Base-by-base conservation (phyloP, 2,329 filamentous ascomycete species). In the Podosphaera fusca region DNA sequence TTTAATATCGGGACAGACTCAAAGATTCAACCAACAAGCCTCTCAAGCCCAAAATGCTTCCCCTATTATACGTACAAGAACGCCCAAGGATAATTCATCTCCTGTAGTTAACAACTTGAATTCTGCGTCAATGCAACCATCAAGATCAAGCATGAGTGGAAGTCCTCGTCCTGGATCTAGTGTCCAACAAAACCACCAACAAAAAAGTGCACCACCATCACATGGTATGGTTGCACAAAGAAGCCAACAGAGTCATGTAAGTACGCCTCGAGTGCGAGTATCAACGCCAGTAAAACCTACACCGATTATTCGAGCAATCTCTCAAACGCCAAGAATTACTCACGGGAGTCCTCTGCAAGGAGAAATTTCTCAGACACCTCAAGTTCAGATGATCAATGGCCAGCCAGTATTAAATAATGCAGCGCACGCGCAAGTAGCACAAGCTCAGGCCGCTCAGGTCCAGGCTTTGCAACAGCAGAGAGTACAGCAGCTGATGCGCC, bases 81-180 rank as follows among this genome's bases (percentile, higher is more conserved):
- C 80, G 1, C 80, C 80, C 10, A 78, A 80, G 57, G 78, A 76
- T 58, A 76, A 40, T 79, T 82, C 80, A 4, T 83, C 80, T 1
- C 81, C 80, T 7, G 81, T 79, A 73, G 75, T 79, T n/a, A 75
- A 75, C 40, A 64, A 62, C 40, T 64, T 66, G 58, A 62, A 60
- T 6, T 63, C 64, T 59, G 76, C 77, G 33, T 70, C 78, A 0
- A 84, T 84, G 80, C 78, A 82, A 60, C 74, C 75, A 40, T 80
- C 79, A 34, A 79, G 76, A 54, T 84, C 82, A 1, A 82, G 75
- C 62, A 81, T 85, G 74, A 81, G 80, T 29, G 79, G 74, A 55
- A 86, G 82, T 63, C 83, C 83, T 33, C 73, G 80, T 21, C 74
- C 82, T 50, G 81, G 83, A 14, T 71, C 81, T 0, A 85, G 82